These are phyloP conservation scores for Pseudozyma flocculosa DNA, from an alignment of 1,284 basidiomycete genomes.

Conservation along the genomic window DNA sequence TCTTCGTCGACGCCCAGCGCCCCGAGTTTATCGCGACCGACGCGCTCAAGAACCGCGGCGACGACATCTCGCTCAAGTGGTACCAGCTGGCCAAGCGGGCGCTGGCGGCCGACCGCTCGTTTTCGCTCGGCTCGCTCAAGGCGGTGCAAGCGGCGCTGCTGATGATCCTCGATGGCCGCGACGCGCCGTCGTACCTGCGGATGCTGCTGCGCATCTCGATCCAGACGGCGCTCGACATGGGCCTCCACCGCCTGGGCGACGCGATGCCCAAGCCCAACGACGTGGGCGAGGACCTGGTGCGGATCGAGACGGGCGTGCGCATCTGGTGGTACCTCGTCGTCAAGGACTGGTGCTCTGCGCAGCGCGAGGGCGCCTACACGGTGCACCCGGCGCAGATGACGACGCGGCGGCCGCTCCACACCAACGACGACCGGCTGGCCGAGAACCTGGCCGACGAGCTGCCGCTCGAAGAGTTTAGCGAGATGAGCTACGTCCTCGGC, in stretches of 20 bases:
- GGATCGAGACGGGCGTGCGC: slow-evolving; percentile 34
- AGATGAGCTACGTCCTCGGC: slow-evolving; percentile 36
- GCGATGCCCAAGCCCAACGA: slow-evolving; percentile 16
- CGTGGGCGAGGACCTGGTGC: slow-evolving; percentile 21
- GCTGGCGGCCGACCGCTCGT: slow-evolving; percentile 27
- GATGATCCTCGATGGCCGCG: slow-evolving; percentile 39
- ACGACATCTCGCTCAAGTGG: slow-evolving; percentile 31
- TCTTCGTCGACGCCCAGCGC: slow-evolving; percentile 18
- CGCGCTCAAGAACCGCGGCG: slow-evolving; percentile 30
- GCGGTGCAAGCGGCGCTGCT: slow-evolving; percentile 43
- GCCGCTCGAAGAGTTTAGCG: slow-evolving; percentile 19
- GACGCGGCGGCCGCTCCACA: slow-evolving; percentile 37
- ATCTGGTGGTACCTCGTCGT: slow-evolving; percentile 49
- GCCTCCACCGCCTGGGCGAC: slow-evolving; percentile 39
- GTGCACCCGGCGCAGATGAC: slow-evolving; percentile 44
- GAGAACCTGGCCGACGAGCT: slow-evolving; percentile 14
- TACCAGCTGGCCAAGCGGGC: slow-evolving; percentile 27
- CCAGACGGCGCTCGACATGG: slow-evolving; percentile 42
- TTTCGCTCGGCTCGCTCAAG: slow-evolving; percentile 20
- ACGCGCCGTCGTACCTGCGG: slow-evolving; percentile 20
- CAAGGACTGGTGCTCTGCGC: slow-evolving; percentile 45
- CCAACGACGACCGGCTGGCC: slow-evolving; percentile 32
- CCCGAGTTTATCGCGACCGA: slow-evolving; percentile 34
- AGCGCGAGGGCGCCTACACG: slow-evolving; percentile 38
- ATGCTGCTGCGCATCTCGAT: slow-evolving; percentile 42